phyloP scores from a whole-genome alignment of 805 yeast species.

The Metschnikowia aberdeeniae region DNA sequence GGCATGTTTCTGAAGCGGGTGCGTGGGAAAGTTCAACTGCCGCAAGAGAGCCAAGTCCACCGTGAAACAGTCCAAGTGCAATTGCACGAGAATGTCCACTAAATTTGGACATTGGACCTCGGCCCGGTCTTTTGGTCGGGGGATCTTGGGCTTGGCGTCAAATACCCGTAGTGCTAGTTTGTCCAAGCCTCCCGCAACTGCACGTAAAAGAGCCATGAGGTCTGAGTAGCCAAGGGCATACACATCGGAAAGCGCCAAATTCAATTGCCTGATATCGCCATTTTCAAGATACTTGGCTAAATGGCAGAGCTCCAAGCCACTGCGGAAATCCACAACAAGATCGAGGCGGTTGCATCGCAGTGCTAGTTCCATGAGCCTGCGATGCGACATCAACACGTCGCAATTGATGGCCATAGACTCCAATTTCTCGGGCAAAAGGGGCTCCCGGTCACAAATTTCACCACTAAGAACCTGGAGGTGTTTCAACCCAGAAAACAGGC shows the following conservation, averaged over 20 bases:
- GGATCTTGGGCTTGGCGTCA: neutral
- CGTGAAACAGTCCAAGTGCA: constrained; percentile 7
- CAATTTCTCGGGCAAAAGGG: neutral
- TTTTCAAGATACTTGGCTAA: neutral
- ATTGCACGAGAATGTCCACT: neutral
- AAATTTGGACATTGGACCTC: neutral
- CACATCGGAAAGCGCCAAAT: constrained; percentile 16
- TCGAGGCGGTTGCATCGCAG: constrained; percentile 13
- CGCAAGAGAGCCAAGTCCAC: constrained; percentile 14
- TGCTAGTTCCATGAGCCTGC: neutral
- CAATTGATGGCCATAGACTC: constrained; percentile 18
- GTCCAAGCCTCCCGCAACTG: neutral
- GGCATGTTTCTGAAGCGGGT: neutral
- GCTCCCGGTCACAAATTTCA: neutral
- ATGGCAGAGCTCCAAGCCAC: neutral
- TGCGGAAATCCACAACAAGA: constrained; percentile 17
- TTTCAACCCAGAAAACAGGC: constrained; percentile 18
- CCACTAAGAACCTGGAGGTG: constrained; percentile 18
- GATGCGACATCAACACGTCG: constrained; percentile 13
- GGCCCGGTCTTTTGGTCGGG: neutral
- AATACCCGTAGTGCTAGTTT: neutral
- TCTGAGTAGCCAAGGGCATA: constrained; percentile 12
- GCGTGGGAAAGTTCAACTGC: neutral
- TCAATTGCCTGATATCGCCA: constrained; percentile 8
- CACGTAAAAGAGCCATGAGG: constrained; percentile 1